These are phyloP conservation scores for Lodderomyces jiufengensis DNA, from an alignment of 1,139 yeast species.

Conservation along the genomic window DNA sequence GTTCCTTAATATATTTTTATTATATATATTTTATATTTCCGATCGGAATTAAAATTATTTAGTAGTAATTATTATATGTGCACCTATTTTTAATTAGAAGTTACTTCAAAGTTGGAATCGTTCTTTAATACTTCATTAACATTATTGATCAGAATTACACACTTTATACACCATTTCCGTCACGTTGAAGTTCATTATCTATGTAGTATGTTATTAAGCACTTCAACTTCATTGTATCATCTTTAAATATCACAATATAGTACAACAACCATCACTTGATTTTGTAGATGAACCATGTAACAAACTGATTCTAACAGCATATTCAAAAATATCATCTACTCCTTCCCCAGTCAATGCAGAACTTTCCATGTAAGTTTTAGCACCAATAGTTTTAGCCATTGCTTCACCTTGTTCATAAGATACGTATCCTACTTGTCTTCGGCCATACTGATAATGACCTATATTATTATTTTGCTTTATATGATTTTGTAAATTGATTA, in stretches of 20 bases:
- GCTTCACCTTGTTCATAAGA: conserved; percentile 52
- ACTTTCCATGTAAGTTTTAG: conserved; percentile 67
- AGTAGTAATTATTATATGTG: too few relatives aligned
- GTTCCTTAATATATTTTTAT: too few relatives aligned
- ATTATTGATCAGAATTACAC: too few relatives aligned
- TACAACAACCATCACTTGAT: conserved; percentile 32
- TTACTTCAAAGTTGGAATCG: too few relatives aligned
- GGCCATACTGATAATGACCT: conserved; percentile 7
- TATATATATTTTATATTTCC: too few relatives aligned
- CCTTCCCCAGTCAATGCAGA: conserved; percentile 80
- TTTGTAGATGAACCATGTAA: conserved; percentile 25
- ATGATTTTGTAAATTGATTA: conserved; percentile 20
- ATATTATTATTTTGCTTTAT: not conserved
- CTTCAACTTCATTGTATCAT: not conserved
- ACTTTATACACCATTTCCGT: too few relatives aligned
- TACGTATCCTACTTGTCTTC: conserved; percentile 33
- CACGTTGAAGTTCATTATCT: too few relatives aligned
- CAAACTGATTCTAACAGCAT: conserved; percentile 69
- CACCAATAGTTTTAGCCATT: conserved; percentile 65
- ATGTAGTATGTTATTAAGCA: too few relatives aligned
- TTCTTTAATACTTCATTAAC: too few relatives aligned
- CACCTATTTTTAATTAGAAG: too few relatives aligned
- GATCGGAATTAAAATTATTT: too few relatives aligned
- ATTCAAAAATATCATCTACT: conserved; percentile 76
- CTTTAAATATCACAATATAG: conserved; percentile 20